Conservation (phyloP, 805 yeast genomes). For the Wickerhamomyces strasburgensis region DNA sequence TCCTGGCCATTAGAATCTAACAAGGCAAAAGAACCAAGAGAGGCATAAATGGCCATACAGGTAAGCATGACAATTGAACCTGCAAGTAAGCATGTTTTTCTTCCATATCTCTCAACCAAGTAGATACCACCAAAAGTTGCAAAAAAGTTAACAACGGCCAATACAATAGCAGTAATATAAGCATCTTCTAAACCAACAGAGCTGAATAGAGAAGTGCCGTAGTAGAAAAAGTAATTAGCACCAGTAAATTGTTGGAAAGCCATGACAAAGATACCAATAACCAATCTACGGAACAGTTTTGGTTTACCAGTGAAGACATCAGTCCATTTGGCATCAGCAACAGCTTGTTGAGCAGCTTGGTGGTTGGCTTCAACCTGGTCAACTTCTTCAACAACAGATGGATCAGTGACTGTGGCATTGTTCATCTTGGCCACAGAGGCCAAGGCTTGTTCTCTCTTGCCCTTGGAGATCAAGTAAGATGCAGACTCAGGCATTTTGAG, state of each 20-base stretch:
- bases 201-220: constrained; percentile 57
- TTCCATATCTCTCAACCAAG: constrained; percentile 50
- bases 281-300: constrained; percentile 42
- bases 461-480: constrained; percentile 39
- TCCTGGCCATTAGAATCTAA: constrained; percentile 36
- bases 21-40: constrained; percentile 51
- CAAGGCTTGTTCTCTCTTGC: constrained; percentile 48
- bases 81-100: constrained; percentile 43
- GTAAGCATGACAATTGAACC: constrained; percentile 52
- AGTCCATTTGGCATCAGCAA: constrained; percentile 44
- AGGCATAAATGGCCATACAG: constrained; percentile 55
- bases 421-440: constrained; percentile 49
- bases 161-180: constrained; percentile 52
- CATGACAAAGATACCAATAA: constrained; percentile 57
- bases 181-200: constrained; percentile 55
- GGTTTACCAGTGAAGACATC: constrained; percentile 63
- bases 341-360: constrained; percentile 46
- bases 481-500: constrained; percentile 67
- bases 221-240: constrained; percentile 61
- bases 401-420: constrained; percentile 40
- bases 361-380: constrained; percentile 46
- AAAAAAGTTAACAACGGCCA: constrained; percentile 52
- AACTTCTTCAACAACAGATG: constrained; percentile 42
- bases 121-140: constrained; percentile 50
- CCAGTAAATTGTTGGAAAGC: constrained; percentile 60